Conservation (phyloP, 179 eudicot genomes). For the Beta macrorhiza region DNA sequence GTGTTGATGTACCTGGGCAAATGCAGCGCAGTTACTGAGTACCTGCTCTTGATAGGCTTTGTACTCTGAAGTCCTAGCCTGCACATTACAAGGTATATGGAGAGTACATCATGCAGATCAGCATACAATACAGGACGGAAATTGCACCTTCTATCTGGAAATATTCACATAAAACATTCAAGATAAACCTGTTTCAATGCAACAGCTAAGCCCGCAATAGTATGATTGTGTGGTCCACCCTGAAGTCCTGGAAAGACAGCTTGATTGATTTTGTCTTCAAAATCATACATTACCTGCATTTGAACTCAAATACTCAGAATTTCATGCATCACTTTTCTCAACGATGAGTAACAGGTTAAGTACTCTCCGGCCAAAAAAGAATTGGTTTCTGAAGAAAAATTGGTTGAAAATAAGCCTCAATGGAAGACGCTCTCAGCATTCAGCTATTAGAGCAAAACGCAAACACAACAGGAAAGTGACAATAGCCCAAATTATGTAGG, state of each 20-base stretch:
- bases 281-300: constrained; percentile 75
- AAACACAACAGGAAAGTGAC: background rate
- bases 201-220: constrained; percentile 86
- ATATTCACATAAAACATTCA: constrained; percentile 17
- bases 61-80: constrained; percentile 93
- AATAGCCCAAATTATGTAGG: background rate
- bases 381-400: constrained; percentile 1
- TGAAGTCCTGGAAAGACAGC: constrained; percentile 98
- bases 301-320: constrained; percentile 11
- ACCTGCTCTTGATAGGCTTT: constrained; percentile 98
- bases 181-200: constrained; percentile 83
- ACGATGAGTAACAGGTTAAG: background rate
- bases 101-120: background rate
- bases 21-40: constrained; percentile 79
- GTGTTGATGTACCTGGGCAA: constrained; percentile 69
- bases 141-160: background rate
- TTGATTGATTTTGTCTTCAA: constrained; percentile 86
- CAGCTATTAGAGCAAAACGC: background rate
- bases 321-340: constrained; percentile 1
- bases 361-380: background rate
- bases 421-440: background rate
- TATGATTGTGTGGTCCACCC: constrained; percentile 97
- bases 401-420: background rate
- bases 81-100: constrained; percentile 14
- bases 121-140: background rate